Base-by-base conservation (phyloP, 495 filamentous ascomycete genomes). In the Rostrohypoxylon terebratum region DNA sequence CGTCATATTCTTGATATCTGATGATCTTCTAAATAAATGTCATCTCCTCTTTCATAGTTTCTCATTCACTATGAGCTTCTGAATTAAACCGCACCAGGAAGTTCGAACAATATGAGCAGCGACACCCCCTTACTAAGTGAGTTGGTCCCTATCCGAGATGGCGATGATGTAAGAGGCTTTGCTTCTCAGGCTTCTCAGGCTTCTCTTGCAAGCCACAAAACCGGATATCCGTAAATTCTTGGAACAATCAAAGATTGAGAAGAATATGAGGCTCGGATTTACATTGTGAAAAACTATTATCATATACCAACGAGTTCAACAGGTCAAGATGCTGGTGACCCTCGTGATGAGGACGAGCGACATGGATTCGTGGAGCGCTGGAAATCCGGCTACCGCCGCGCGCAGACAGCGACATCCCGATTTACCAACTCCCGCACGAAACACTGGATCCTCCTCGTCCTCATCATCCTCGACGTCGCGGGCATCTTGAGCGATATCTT, bases 261-360 rank as follows among this genome's bases (percentile, higher is more conserved):
- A 18, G 6, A 28, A 59, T n/a, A 59, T 18, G 10, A 51, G 25
- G 25, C 2, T 63, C 13, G 5, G 23, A 54, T 9, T 53, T 40
- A n/a, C n/a, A 7, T 44, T 16, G 11, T 50, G 8, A 58, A 28
- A 45, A 42, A 2, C 21, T 14, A 9, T 13, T 53, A n/a, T 31
- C 47, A 68, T 21, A 60, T 47, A 38, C 68, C 54, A 71, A 70
- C 53, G 64, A 25, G 1, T 47, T 18, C 3, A 66, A 71, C 88
- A 87, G 48, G 87, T 84, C 63, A 92, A 88, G 68, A 91, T 86
- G 73, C 83, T 83, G 4, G 79, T 75, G 5, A 90, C 82, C 69
- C 90, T 89, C 13, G 89, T 74, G 0, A 85, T 75, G 34, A 91
- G 85, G 8, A 91, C 78, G 13, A 78, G 57, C 36, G 91, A 9